A percentile compares a stretch with the other conserved stretches of the same genome.
Conservation (phyloP, 2,329 filamentous ascomycete genomes). For the Pseudogymnoascus destructans region DNA sequence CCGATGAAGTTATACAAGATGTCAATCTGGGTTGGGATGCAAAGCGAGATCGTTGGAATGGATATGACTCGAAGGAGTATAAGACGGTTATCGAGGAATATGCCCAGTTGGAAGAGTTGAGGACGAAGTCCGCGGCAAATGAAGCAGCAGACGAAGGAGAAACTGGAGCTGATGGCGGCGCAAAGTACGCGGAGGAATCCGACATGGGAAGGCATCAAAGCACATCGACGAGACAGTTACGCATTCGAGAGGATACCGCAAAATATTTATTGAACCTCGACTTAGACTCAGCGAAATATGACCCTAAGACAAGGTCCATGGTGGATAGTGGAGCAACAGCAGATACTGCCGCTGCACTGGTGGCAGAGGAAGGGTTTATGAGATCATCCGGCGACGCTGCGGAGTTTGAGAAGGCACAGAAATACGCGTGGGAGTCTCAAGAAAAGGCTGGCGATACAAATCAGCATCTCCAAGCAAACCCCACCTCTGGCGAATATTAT, state of each 20-base stretch:
- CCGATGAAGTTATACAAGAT: slow-evolving; percentile 77
- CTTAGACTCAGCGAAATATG: slow-evolving; percentile 91
- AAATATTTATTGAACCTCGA: slow-evolving; percentile 94
- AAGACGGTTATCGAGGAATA: slow-evolving; percentile 78
- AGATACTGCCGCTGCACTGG: slow-evolving; percentile 68
- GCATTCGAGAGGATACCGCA: slow-evolving; percentile 90
- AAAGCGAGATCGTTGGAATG: slow-evolving; percentile 95
- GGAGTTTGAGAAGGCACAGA: slow-evolving; percentile 81
- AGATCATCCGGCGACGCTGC: slow-evolving; percentile 79
- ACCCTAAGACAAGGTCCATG: slow-evolving; percentile 88
- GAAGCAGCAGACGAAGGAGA: slow-evolving; percentile 37
- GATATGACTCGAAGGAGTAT: slow-evolving; percentile 87
- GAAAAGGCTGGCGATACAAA: slow-evolving; percentile 67
- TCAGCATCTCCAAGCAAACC: slow-evolving; percentile 88
- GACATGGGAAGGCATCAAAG: slow-evolving; percentile 93
- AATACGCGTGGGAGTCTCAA: slow-evolving; percentile 90
- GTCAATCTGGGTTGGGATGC: slow-evolving; percentile 90
- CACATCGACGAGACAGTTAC: slow-evolving; percentile 78
- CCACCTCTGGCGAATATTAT: slow-evolving; percentile 76
- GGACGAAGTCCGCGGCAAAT: slow-evolving; percentile 35
- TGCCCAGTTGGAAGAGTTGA: slow-evolving; percentile 70
- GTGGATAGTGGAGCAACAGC: slow-evolving; percentile 70
- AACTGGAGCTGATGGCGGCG: slow-evolving; percentile 43
- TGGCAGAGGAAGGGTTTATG: slow-evolving; percentile 88
- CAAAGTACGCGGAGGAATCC: slow-evolving; percentile 83